A percentile compares a stretch with the other conserved stretches of the same genome.
Conservation (phyloP, 2,329 filamentous ascomycete genomes). For the Pseudogymnoascus sp. region DNA sequence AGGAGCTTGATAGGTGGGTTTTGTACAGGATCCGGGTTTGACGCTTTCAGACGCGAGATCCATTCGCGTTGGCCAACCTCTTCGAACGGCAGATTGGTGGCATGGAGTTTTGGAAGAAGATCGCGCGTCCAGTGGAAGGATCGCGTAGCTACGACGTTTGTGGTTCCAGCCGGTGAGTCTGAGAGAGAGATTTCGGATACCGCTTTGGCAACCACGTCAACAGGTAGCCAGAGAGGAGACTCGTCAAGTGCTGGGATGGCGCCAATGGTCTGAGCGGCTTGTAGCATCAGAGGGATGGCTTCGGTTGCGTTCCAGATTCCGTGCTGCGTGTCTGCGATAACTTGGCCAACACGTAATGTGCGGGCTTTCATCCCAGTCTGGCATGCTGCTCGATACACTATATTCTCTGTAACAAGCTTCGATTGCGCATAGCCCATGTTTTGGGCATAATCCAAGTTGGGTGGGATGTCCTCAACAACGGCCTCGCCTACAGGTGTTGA, state of each 20-base stretch:
- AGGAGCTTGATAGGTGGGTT: slow-evolving; percentile 48
- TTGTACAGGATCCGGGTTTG: slow-evolving; percentile 38
- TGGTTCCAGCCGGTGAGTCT: slow-evolving; percentile 16
- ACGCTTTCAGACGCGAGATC: slow-evolving; percentile 36
- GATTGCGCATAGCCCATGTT: slow-evolving; percentile 44
- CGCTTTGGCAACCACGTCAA: slow-evolving; percentile 36
- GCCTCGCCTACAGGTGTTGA: slow-evolving; percentile 24
- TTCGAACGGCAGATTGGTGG: slow-evolving; percentile 37
- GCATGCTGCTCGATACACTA: slow-evolving; percentile 30
- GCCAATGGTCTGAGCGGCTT: slow-evolving; percentile 35
- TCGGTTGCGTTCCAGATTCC: slow-evolving; percentile 45
- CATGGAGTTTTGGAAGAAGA: slow-evolving; percentile 42
- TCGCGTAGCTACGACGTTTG: slow-evolving; percentile 36
- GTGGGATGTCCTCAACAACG: slow-evolving; percentile 30
- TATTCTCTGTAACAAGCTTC: slow-evolving; percentile 41
- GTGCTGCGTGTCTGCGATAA: slow-evolving; percentile 38
- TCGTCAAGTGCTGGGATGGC: slow-evolving; percentile 39
- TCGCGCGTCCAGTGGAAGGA: slow-evolving; percentile 41
- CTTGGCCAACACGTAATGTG: slow-evolving; percentile 42
- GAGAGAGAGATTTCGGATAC: slow-evolving; percentile 32
- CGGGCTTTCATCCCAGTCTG: slow-evolving; percentile 27
- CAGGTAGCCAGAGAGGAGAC: slow-evolving; percentile 37
- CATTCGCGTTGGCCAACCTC: slow-evolving; percentile 37
- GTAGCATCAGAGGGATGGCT: slow-evolving; percentile 45
- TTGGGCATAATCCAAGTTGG: slow-evolving; percentile 29